A percentile compares a stretch with the other conserved stretches of the same genome.
Evolutionary conservation across 2,329 filamentous ascomycete genomes (phyloP).

Genomic region (Colletotrichum ledebouriae): DNA sequence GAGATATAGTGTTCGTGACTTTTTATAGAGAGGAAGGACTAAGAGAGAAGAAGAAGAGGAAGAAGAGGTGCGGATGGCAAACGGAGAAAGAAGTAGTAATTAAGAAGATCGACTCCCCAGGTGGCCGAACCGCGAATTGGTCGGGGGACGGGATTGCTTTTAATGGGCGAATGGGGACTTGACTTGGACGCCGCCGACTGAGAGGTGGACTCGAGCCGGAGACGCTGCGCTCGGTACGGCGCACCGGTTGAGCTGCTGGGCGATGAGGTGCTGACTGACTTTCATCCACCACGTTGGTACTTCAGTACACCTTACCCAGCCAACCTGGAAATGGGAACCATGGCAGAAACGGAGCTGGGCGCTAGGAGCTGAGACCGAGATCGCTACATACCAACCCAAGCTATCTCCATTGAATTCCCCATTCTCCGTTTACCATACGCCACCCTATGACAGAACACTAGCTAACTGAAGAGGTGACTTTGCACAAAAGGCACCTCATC

Average conservation of each 20-base stretch:
- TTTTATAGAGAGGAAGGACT: not conserved
- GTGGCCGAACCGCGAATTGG: conserved; percentile 36
- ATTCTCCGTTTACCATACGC: not conserved
- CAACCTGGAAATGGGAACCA: conserved; percentile 1
- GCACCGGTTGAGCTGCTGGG: conserved; percentile 24
- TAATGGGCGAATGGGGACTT: conserved; percentile 42
- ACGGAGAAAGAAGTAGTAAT: conserved; percentile 30
- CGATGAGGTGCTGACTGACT: not conserved
- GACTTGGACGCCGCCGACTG: conserved; percentile 11
- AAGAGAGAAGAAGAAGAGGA: conserved; percentile 27
- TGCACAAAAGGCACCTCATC: conserved; percentile 23
- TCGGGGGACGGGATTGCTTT: conserved; percentile 41
- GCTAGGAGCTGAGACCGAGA: conserved; percentile 18
- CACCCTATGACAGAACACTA: not conserved
- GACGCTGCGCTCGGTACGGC: conserved; percentile 28
- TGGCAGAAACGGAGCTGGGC: no score
- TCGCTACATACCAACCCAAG: conserved; percentile 6
- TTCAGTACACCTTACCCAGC: conserved; percentile 12
- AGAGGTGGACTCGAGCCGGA: conserved; percentile 39
- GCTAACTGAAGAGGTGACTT: conserved; percentile 19
- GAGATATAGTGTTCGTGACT: not conserved
- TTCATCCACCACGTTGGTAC: conserved; percentile 10
- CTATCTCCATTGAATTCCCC: conserved; percentile 3
- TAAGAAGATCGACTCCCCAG: conserved; percentile 36
- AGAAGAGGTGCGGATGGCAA: conserved; percentile 19